These are phyloP conservation scores for Earliella scabrosa DNA, from an alignment of 1,284 basidiomycete species.

Conservation along the genomic window DNA sequence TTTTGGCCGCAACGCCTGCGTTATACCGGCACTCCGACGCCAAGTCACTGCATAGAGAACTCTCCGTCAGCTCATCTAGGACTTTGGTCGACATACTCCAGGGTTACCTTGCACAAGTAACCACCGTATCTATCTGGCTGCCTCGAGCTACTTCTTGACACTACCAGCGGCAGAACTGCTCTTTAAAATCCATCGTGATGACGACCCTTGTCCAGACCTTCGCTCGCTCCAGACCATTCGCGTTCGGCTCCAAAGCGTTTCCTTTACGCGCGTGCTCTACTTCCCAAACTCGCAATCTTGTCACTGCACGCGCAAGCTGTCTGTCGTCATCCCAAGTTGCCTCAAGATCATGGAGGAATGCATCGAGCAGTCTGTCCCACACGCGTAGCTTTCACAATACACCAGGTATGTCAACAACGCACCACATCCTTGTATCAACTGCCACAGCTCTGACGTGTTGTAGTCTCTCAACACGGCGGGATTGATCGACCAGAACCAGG, in stretches of 20 bases:
- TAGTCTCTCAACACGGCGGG: conserved; percentile 34
- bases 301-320: no score
- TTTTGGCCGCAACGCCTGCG: not conserved
- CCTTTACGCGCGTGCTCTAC: not conserved
- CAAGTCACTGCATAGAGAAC: no score
- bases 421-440: not conserved
- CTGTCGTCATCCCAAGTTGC: no score
- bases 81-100: no score
- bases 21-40: not conserved
- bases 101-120: no score
- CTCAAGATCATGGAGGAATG: not conserved
- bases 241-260: not conserved
- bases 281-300: not conserved
- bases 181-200: no score
- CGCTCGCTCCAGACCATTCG: not conserved
- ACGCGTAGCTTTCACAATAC: not conserved
- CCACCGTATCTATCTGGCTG: no score
- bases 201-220: not conserved
- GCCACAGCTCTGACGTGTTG: not conserved
- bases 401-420: not conserved
- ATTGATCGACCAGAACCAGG: conserved; percentile 61
- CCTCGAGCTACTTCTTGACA: not conserved
- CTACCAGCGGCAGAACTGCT: not conserved
- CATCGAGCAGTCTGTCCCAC: not conserved
- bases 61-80: no score